Evolutionary conservation across 129 eudicot genomes (phyloP).

Genomic region (Glebionis coronaria): DNA sequence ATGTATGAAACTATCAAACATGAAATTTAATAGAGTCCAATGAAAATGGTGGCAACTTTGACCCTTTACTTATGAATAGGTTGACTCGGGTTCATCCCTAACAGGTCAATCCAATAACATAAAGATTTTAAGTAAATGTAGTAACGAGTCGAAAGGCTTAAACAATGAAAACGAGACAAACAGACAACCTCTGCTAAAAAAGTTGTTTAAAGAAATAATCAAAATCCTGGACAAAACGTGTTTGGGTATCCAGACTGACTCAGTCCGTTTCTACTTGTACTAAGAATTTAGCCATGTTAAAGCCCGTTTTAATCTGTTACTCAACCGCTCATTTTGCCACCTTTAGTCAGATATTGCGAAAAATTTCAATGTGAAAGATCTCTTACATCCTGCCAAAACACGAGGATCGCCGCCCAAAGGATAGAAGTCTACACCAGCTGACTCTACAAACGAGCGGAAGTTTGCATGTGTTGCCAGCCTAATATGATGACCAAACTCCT

Average conservation of each 20-base stretch:
- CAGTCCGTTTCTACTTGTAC: neutral
- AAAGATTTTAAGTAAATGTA: neutral
- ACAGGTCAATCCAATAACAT: neutral
- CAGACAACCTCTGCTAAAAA: neutral
- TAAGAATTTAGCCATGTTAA: neutral
- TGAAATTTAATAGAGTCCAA: neutral
- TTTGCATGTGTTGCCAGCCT: slow-evolving; percentile 93
- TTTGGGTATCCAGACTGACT: no score
- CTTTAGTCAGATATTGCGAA: neutral
- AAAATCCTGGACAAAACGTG: no score
- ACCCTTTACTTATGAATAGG: no score
- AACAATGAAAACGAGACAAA: no score
- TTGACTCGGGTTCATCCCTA: neutral
- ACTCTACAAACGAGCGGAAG: slow-evolving; percentile 75
- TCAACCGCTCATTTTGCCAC: neutral
- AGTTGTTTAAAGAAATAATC: no score
- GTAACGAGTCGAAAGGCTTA: no score
- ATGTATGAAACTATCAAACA: slow-evolving; percentile 1
- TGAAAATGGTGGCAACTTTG: no score
- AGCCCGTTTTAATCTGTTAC: neutral
- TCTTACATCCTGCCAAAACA: slow-evolving; percentile 96
- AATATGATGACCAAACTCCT: slow-evolving; percentile 95
- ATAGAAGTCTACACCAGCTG: slow-evolving; percentile 91
- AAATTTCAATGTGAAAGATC: slow-evolving; percentile 20
- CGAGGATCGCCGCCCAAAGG: slow-evolving; percentile 99